These are phyloP conservation scores for Meira nashicola DNA, from an alignment of 1,284 basidiomycete genomes.

Conservation along the genomic window DNA sequence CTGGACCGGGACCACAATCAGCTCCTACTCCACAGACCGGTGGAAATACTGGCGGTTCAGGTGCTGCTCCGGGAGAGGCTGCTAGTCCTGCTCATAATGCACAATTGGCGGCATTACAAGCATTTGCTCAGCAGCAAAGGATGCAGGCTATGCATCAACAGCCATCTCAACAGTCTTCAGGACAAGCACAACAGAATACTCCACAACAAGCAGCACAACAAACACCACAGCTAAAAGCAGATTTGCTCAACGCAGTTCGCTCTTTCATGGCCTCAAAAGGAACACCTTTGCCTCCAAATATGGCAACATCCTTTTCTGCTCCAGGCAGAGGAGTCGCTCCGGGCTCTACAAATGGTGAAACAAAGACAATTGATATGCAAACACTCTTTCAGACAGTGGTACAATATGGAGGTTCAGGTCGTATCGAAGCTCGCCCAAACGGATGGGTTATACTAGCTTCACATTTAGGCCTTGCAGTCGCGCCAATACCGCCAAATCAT, in stretches of 20 bases:
- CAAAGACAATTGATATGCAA: slow-evolving; percentile 39
- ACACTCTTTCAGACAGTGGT: slow-evolving; percentile 39
- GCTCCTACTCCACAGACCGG: neutral
- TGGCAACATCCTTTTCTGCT: slow-evolving; percentile 32
- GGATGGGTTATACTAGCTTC: slow-evolving; percentile 45
- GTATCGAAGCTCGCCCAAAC: neutral
- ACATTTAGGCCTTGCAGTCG: slow-evolving; percentile 39
- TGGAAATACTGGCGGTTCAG: neutral
- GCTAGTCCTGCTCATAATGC: slow-evolving; percentile 17
- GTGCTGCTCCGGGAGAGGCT: neutral
- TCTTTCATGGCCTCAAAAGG: slow-evolving; percentile 41
- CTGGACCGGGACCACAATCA: neutral
- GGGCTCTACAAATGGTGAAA: slow-evolving; percentile 28
- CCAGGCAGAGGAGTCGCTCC: slow-evolving; percentile 21
- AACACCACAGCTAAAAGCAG: slow-evolving; percentile 13
- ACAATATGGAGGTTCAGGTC: slow-evolving; percentile 35
- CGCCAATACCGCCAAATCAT: slow-evolving; percentile 18
- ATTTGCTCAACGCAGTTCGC: slow-evolving; percentile 39
- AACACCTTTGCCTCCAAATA: slow-evolving; percentile 30
- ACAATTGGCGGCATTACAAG: slow-evolving; percentile 18
- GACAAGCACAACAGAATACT: slow-evolving; percentile 4
- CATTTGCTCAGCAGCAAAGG: slow-evolving; percentile 18
- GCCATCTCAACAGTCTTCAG: neutral
- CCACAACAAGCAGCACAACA: slow-evolving; percentile 5
- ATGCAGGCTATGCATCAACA: slow-evolving; percentile 12